Evolutionary conservation across 345 rosid genomes (phyloP).

Genomic region (Ceriops zippeliana): DNA sequence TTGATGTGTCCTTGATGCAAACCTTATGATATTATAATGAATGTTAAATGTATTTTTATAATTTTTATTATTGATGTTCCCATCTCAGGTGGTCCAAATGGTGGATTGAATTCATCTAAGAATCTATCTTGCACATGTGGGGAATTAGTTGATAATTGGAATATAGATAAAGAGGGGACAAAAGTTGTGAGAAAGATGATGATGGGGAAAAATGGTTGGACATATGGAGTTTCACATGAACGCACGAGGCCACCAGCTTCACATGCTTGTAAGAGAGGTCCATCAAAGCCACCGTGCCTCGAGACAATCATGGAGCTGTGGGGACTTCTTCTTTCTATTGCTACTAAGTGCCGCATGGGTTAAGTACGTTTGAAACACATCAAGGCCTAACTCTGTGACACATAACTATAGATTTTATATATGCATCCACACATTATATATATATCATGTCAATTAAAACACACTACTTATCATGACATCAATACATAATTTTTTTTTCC

Average conservation of each 20-base stretch:
- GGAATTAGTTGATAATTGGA: constrained; percentile 14
- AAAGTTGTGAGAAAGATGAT: constrained; percentile 10
- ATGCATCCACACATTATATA: no score
- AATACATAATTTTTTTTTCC: no score
- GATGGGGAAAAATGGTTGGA: constrained; percentile 28
- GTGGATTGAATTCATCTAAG: neutral
- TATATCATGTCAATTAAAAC: no score
- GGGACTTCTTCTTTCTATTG: constrained; percentile 16
- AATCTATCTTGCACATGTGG: neutral
- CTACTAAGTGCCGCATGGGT: no score
- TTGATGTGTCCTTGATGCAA: no score
- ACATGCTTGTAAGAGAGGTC: constrained; percentile 14
- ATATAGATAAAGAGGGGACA: constrained; percentile 5
- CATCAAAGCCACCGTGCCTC: constrained; percentile 17
- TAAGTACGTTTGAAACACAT: no score
- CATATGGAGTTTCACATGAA: constrained; percentile 45
- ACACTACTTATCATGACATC: no score
- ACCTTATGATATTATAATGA: no score
- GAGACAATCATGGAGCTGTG: constrained; percentile 33
- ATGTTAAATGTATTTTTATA: no score
- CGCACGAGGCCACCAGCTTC: constrained; percentile 41
- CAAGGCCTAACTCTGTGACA: no score
- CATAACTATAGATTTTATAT: neutral
- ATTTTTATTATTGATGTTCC: no score
- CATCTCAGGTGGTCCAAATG: no score